These are phyloP conservation scores for Danielozyma ontarioensis DNA, from an alignment of 805 yeast genomes.

Conservation along the genomic window DNA sequence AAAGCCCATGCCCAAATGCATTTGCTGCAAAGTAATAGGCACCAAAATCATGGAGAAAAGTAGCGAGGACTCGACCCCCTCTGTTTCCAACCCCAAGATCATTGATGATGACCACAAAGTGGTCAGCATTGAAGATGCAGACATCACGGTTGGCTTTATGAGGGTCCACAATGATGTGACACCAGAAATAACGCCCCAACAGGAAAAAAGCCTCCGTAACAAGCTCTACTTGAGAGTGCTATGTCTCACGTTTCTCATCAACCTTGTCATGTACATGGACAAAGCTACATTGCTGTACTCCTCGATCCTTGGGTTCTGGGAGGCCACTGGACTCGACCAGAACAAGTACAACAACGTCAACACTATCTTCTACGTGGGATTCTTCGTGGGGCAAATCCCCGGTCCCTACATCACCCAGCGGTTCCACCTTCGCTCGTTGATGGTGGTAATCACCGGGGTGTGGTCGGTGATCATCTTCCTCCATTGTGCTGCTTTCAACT, in stretches of 20 bases:
- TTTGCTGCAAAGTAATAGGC: too few relatives aligned
- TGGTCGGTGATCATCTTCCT: conserved; percentile 47
- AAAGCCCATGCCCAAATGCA: too few relatives aligned
- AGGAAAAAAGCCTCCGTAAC: conserved; percentile 32
- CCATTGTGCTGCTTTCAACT: conserved; percentile 41
- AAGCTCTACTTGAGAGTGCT: conserved; percentile 29
- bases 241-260: conserved; percentile 28
- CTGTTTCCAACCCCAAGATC: too few relatives aligned
- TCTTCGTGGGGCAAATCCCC: conserved; percentile 40
- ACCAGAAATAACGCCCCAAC: conserved; percentile 38
- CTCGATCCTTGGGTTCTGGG: conserved; percentile 43
- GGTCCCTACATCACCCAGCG: conserved; percentile 41
- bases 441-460: conserved; percentile 27
- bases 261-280: conserved; percentile 44
- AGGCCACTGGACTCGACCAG: conserved; percentile 40
- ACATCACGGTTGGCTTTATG: conserved; percentile 33
- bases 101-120: too few relatives aligned
- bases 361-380: conserved; percentile 52
- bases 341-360: conserved; percentile 43
- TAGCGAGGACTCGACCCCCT: too few relatives aligned
- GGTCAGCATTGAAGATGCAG: conserved; percentile 21
- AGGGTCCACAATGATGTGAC: conserved; percentile 24
- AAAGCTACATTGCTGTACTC: conserved; percentile 48
- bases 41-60: too few relatives aligned
- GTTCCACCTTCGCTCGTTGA: conserved; percentile 35